phyloP scores from a whole-genome alignment of 2,329 filamentous ascomycete genomes.

The Grosmannia penicillata region DNA sequence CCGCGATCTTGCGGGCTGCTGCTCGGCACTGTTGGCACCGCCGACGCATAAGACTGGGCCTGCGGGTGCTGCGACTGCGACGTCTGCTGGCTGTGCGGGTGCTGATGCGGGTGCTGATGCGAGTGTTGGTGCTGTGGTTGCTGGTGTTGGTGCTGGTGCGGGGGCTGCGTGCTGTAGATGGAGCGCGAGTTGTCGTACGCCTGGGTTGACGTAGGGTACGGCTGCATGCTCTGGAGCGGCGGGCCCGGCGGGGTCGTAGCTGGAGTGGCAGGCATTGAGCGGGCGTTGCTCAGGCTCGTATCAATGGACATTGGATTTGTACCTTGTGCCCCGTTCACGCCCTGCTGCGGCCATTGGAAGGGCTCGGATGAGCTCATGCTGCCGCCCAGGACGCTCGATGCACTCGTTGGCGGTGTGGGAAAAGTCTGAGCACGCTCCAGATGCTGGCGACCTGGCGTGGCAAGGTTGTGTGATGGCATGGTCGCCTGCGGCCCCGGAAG shows the following conservation, averaged over 20 bases:
- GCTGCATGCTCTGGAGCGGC: slow-evolving; percentile 61
- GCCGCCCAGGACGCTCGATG: slow-evolving; percentile 63
- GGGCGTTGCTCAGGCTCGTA: slow-evolving; percentile 59
- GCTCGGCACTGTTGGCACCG: slow-evolving; percentile 46
- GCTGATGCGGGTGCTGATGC: slow-evolving; percentile 6
- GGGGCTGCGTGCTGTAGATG: slow-evolving; percentile 59
- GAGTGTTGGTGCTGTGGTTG: slow-evolving; percentile 42
- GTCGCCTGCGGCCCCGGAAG: slow-evolving; percentile 41
- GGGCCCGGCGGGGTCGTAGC: slow-evolving; percentile 77
- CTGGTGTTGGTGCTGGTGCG: slow-evolving; percentile 54
- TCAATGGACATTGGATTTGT: slow-evolving; percentile 69
- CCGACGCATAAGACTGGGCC: slow-evolving; percentile 54
- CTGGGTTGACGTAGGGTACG: slow-evolving; percentile 55
- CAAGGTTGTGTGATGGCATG: slow-evolving; percentile 51
- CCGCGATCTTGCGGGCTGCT: slow-evolving; percentile 42
- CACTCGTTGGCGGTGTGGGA: slow-evolving; percentile 82
- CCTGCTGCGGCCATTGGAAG: slow-evolving; percentile 61
- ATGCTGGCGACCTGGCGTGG: slow-evolving; percentile 44
- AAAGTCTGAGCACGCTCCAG: slow-evolving; percentile 84
- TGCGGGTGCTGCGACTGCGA: slow-evolving; percentile 37
- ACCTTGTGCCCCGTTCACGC: slow-evolving; percentile 47
- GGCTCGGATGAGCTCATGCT: slow-evolving; percentile 60
- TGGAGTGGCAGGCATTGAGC: slow-evolving; percentile 82
- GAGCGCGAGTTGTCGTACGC: slow-evolving; percentile 63
- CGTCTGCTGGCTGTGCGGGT: slow-evolving; percentile 54